Evolutionary conservation across 2,329 filamentous ascomycete genomes (phyloP), one percentile per base, ranked within the genome.

Genomic region (Coniella vitis): DNA sequence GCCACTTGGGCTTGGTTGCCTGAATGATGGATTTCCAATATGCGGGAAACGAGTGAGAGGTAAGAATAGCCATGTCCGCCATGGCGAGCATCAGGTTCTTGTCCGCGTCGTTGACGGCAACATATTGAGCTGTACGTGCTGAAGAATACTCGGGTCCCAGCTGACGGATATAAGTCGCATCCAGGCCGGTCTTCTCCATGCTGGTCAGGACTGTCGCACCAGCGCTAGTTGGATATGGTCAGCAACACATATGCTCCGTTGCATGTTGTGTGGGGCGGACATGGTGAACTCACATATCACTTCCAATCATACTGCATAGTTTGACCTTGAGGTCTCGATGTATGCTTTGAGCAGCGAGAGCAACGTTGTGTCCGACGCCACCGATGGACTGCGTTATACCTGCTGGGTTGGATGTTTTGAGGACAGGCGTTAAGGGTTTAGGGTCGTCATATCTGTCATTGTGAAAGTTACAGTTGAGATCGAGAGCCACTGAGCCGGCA

Each of bases 1-100:
- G 72, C 81, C 87, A 93, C 54, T 78, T 79, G n/a, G 83, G 87
- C 57, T 71, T 74, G 12, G 75, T 70, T 3, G 70, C 65, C 12
- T 69, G 64, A 7, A 89, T 68, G 22, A 79, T 70, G 1, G 79
- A 74, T 43, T 75, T 73, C 83, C 84, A 89, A 55, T 76, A 69
- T 8, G 71, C 63, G 0, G 73, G 65, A 53, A 78, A 75, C 1
- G 72, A 70, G 52, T 76, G 69, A 14, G 68, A 61, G n/a, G 81
- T 76, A 41, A 95, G 79, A 58, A 95, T 91, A 48, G 75, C 79
- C 90, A 97, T 96, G 62, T 97, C 93, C 4, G 91, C 90, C 88
- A 96, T 95, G 39, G 90, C 91, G 54, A 96, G 68, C n/a, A 90
- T 76, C 2, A 98, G 78, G 55, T 90, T 86, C 64, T 90, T 94